Evolutionary conservation across 345 rosid species (phyloP).

Genomic region (Aquilaria malaccensis): DNA sequence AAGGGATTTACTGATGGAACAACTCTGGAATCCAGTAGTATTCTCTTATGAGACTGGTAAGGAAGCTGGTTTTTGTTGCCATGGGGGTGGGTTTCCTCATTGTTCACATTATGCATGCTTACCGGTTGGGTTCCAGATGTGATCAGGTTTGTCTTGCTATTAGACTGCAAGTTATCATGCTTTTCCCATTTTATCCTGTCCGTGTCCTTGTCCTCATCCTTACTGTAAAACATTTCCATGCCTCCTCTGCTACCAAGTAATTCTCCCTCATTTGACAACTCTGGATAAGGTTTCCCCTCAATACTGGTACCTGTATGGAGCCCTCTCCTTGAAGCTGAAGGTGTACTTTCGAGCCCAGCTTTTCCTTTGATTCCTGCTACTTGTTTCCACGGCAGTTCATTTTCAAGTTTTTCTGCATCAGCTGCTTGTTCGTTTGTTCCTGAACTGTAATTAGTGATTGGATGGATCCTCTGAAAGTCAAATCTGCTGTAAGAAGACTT

Average conservation of each 20-base stretch:
- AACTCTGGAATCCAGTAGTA: neutral
- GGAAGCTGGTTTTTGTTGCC: constrained; percentile 8
- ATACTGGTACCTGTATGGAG: neutral
- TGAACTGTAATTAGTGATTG: constrained; percentile 1
- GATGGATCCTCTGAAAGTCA: constrained; percentile 9
- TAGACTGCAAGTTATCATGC: constrained; percentile 6
- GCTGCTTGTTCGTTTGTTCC: constrained; percentile 14
- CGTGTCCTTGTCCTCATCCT: neutral
- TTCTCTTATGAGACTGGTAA: neutral
- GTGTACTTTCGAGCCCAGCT: neutral
- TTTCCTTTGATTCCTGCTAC: constrained; percentile 2
- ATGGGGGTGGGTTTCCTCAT: constrained; percentile 7
- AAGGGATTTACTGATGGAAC: neutral
- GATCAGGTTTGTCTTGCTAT: neutral
- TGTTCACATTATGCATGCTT: neutral
- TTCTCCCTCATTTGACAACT: no score
- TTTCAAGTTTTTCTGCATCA: neutral
- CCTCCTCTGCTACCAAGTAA: neutral
- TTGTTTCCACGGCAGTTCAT: constrained; percentile 1
- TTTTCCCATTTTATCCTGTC: neutral
- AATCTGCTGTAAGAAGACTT: neutral
- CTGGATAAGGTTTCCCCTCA: neutral
- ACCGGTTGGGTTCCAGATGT: neutral
- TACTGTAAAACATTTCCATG: neutral
- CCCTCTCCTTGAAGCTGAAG: constrained; percentile 11